These are phyloP conservation scores for Penicillium atrosanguineum DNA, from an alignment of 495 filamentous ascomycete genomes.

Conservation along the genomic window DNA sequence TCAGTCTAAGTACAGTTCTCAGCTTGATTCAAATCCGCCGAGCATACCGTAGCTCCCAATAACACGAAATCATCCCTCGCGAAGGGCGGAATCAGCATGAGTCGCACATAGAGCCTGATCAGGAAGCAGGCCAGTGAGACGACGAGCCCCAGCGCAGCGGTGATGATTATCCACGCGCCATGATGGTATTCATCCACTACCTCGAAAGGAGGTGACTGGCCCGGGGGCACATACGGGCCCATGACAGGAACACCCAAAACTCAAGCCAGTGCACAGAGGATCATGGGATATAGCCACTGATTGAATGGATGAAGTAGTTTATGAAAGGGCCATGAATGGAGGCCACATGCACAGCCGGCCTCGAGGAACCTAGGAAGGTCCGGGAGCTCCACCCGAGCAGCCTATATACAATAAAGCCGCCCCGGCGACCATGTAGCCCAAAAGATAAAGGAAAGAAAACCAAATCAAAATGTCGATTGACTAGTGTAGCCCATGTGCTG, in stretches of 20 bases:
- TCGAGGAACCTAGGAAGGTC: background rate
- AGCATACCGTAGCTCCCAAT: constrained; percentile 37
- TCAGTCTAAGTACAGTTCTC: too few species aligned
- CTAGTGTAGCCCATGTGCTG: constrained; percentile 5
- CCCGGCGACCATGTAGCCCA: background rate
- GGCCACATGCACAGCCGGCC: background rate
- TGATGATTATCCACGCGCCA: constrained; percentile 47
- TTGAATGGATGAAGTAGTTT: background rate
- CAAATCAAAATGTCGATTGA: background rate
- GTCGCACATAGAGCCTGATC: constrained; percentile 46
- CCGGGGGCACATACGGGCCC: constrained; percentile 34
- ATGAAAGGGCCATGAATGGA: background rate
- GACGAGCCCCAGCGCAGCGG: constrained; percentile 45
- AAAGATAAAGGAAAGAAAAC: background rate
- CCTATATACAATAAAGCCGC: background rate
- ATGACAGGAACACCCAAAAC: constrained; percentile 13
- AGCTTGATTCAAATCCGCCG: background rate
- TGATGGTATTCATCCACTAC: constrained; percentile 42
- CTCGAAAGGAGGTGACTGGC: constrained; percentile 41
- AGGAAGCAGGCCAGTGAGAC: constrained; percentile 43
- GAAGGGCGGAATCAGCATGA: constrained; percentile 37
- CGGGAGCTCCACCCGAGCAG: background rate
- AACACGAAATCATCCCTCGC: constrained; percentile 40
- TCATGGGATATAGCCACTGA: background rate
- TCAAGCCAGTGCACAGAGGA: background rate